Evolutionary conservation across 2,329 filamentous ascomycete genomes (phyloP).

Genomic region (Fusarium falciforme): DNA sequence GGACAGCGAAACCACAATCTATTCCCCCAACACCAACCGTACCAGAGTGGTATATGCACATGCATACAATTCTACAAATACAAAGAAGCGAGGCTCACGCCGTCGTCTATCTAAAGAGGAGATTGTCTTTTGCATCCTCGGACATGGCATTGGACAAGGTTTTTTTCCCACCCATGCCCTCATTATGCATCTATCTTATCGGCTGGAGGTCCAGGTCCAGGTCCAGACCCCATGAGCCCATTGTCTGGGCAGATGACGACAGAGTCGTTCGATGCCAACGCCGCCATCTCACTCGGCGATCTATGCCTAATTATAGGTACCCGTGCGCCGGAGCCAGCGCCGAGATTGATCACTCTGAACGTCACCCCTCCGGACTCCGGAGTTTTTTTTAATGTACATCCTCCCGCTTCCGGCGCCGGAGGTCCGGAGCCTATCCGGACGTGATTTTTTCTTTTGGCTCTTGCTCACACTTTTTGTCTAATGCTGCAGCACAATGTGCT

Average conservation of each 20-base stretch:
- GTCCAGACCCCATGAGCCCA: conserved; percentile 4
- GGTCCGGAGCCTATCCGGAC: neutral
- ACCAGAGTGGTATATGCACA: neutral
- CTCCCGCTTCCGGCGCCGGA: conserved; percentile 1
- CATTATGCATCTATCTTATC: neutral
- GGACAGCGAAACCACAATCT: neutral
- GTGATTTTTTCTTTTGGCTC: neutral
- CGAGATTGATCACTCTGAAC: neutral
- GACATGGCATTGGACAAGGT: neutral
- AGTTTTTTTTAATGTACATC: neutral
- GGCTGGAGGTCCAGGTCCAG: neutral
- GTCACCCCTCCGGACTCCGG: neutral
- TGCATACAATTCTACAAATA: neutral
- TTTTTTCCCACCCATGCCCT: neutral
- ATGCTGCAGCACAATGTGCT: conserved; percentile 66
- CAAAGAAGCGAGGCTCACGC: neutral
- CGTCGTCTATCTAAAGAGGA: neutral
- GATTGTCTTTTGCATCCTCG: neutral
- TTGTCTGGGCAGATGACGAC: conserved; percentile 11
- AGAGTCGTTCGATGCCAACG: conserved; percentile 9
- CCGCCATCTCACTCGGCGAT: neutral
- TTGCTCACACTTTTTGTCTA: conserved; percentile 25
- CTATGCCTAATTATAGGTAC: neutral
- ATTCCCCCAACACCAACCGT: neutral
- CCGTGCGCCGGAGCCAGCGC: neutral